These are phyloP conservation scores for Colletotrichum limetticola DNA, from an alignment of 2,329 filamentous ascomycete species.

Conservation along the genomic window DNA sequence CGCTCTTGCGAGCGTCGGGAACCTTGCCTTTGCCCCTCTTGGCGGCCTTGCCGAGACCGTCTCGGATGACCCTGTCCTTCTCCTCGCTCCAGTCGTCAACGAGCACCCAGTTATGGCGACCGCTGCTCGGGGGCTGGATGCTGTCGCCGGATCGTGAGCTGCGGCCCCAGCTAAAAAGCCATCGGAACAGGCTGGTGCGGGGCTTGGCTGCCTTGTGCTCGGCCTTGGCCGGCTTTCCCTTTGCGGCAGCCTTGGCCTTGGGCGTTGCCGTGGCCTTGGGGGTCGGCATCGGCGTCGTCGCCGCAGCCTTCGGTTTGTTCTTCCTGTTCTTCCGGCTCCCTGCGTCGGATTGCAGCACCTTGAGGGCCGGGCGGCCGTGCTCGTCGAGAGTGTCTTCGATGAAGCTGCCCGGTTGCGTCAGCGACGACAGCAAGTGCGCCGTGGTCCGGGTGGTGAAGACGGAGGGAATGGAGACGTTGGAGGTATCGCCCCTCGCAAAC, in stretches of 20 bases:
- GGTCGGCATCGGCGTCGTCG: conserved; percentile 39
- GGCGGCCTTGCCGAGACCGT: conserved; percentile 50
- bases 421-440: conserved; percentile 88
- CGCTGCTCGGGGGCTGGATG: conserved; percentile 76
- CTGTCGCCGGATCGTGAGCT: conserved; percentile 50
- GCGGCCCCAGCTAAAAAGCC: conserved; percentile 51
- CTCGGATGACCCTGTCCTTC: conserved; percentile 55
- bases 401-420: conserved; percentile 78
- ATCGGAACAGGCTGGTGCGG: conserved; percentile 55
- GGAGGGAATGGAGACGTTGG: conserved; percentile 92
- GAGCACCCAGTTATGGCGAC: conserved; percentile 78
- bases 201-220: conserved; percentile 36
- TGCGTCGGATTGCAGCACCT: conserved; percentile 61
- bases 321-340: conserved; percentile 47
- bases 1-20: conserved; percentile 37
- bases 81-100: conserved; percentile 74
- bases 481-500: conserved; percentile 97
- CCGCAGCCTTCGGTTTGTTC: conserved; percentile 43
- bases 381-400: conserved; percentile 70
- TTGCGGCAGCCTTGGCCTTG: conserved; percentile 40
- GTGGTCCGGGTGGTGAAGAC: conserved; percentile 96
- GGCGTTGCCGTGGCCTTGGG: conserved; percentile 41
- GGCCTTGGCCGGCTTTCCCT: conserved; percentile 39
- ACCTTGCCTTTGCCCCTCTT: conserved; percentile 42
- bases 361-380: conserved; percentile 66